Base-by-base conservation (phyloP, 2,329 filamentous ascomycete genomes). In the Cercospora beticola region DNA sequence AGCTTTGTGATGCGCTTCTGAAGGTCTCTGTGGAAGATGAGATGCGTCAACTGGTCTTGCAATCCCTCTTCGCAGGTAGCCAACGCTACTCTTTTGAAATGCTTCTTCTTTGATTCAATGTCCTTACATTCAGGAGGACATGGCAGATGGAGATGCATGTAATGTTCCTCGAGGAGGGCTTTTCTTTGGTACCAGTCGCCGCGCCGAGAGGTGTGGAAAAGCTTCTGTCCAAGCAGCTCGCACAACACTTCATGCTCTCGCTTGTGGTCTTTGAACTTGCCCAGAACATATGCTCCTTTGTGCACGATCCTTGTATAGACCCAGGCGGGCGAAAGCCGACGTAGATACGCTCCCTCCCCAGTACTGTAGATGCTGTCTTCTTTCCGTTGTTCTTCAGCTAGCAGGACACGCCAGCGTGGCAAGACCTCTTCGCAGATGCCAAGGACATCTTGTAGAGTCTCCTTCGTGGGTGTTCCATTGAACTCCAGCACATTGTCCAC, bases 131-230 rank as follows among this genome's bases (percentile, higher is more conserved):
- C 81, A 18, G 70, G 46, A 18, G 77, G 77, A 2, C 79, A 79
- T 0, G 86, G 82, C 31, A 83, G 84, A 5, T 91, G 77, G 4
- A 85, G 83, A 76, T 89, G 86, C 92, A 98, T 94, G 79, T 99
- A 98, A 77, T 96, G 93, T 78, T 99, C 95, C 81, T 99, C 95
- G 1, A 99, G 80, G 0, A 99, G 83, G 0, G 94, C 95, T 80
- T 96, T 97, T 21, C 95, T 91, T 77, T 97, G 94, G 78, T 98
- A 98, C 95, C 95, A 99, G 0, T 89, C 88, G 0, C 95, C 95
- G 52, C 95, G 88, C 30, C 94, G 87, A 1, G 93, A 88, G 54
- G 91, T 85, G 75, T 98, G 94, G 75, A 98, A 98, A 0, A 97
- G 85, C 4, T 87, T 87, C 77, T 99, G 95, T 3, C 82, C 81